Conservation (phyloP, 2,329 filamentous ascomycete genomes). For the Clonostachys byssicola region DNA sequence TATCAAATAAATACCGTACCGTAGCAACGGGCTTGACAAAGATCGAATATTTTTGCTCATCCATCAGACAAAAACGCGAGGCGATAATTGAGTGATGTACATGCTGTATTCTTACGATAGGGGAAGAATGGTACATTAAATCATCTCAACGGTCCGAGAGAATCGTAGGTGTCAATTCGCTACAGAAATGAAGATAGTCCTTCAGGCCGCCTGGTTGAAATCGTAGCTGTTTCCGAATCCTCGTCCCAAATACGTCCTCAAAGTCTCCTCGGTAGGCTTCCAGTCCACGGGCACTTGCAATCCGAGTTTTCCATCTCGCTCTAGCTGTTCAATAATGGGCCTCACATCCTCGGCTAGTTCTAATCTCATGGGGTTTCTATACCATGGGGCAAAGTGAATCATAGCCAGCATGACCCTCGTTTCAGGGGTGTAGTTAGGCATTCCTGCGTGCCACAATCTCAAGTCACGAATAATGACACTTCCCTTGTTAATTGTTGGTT, state of each 20-base stretch:
- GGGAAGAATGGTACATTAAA: too few relatives aligned
- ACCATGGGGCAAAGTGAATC: slow-evolving; percentile 56
- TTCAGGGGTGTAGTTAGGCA: slow-evolving; percentile 49
- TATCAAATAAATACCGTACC: too few relatives aligned
- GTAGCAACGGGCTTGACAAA: too few relatives aligned
- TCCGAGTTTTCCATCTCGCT: slow-evolving; percentile 21
- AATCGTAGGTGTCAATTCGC: too few relatives aligned
- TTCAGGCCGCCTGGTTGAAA: slow-evolving; percentile 40
- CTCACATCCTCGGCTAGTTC: slow-evolving; percentile 46
- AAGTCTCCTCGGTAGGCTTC: slow-evolving; percentile 31
- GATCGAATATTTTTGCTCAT: too few relatives aligned
- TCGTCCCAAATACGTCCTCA: slow-evolving; percentile 45
- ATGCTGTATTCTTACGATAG: too few relatives aligned
- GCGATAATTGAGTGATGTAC: too few relatives aligned
- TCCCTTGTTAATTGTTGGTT: slow-evolving; percentile 48
- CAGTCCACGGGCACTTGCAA: slow-evolving; percentile 49
- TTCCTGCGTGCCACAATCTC: slow-evolving; percentile 60
- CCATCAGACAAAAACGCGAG: too few relatives aligned
- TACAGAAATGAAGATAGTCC: too few relatives aligned
- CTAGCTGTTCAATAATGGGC: slow-evolving; percentile 37
- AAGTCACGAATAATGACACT: slow-evolving; percentile 55
- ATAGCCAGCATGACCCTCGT: slow-evolving; percentile 56
- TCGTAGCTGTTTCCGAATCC: slow-evolving; percentile 60
- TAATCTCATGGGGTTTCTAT: slow-evolving; percentile 51
- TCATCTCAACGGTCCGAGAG: too few relatives aligned